Evolutionary conservation across 805 yeast genomes (phyloP).

Genomic region (Sugiyamaella americana): DNA sequence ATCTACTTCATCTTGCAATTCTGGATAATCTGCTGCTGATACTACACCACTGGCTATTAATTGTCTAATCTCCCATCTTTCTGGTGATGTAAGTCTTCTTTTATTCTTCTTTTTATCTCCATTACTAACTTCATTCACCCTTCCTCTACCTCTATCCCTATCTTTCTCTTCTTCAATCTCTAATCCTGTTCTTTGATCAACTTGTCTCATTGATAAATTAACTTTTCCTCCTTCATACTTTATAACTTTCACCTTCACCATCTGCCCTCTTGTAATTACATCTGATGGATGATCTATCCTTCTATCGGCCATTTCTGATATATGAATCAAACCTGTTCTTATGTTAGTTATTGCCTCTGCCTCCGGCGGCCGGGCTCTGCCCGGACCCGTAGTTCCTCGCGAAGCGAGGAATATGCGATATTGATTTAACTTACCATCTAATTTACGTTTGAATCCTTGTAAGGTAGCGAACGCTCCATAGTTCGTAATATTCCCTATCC

Average conservation of each 20-base stretch:
- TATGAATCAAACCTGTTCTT: constrained; percentile 52
- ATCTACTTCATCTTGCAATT: constrained; percentile 38
- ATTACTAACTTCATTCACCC: constrained; percentile 11
- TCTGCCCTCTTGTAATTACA: constrained; percentile 48
- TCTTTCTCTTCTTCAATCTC: constrained; percentile 1
- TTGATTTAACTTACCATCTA: constrained; percentile 34
- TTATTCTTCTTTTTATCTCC: constrained; percentile 18
- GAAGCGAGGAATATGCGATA: not conserved
- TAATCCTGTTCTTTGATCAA: constrained; percentile 60
- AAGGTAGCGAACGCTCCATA: constrained; percentile 78
- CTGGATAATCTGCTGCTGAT: constrained; percentile 63
- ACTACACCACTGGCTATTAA: constrained; percentile 74
- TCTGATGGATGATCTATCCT: constrained; percentile 57
- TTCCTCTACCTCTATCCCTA: not conserved
- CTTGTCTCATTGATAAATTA: constrained; percentile 59
- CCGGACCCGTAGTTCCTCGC: not conserved
- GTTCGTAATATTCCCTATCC: constrained; percentile 49
- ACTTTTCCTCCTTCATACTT: constrained; percentile 40
- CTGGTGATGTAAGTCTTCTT: constrained; percentile 69
- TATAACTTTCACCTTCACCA: constrained; percentile 57
- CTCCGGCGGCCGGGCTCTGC: not conserved
- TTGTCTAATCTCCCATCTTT: constrained; percentile 85
- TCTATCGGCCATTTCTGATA: constrained; percentile 55
- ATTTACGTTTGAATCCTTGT: constrained; percentile 31
- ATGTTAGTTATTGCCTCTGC: not conserved